A percentile compares a stretch with the other conserved stretches of the same genome.
phyloP scores from a whole-genome alignment of 495 filamentous ascomycete genomes.

The Penicillium bialowiezense region DNA sequence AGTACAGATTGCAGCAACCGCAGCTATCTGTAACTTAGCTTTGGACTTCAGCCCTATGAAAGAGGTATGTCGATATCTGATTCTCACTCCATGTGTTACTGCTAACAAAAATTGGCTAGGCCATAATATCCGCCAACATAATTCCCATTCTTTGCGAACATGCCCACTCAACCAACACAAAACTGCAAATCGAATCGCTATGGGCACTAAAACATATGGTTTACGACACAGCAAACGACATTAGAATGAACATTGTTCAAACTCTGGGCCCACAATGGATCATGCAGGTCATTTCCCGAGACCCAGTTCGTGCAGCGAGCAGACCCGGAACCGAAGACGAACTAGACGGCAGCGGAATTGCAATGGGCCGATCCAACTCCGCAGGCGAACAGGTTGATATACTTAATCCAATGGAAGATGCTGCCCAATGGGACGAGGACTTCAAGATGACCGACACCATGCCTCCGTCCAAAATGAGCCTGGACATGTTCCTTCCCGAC shows the following conservation, averaged over 20 bases:
- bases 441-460: constrained; percentile 57
- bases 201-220: constrained; percentile 94
- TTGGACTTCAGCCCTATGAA: constrained; percentile 88
- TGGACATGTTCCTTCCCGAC: constrained; percentile 42
- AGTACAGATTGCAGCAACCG: constrained; percentile 81
- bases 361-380: constrained; percentile 63
- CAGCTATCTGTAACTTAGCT: constrained; percentile 77
- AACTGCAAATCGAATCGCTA: constrained; percentile 73
- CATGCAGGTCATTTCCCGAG: constrained; percentile 63
- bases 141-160: constrained; percentile 78
- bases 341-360: constrained; percentile 33
- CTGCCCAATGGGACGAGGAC: constrained; percentile 63
- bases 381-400: constrained; percentile 64
- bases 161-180: constrained; percentile 70
- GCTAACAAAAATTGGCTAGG: constrained; percentile 47
- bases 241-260: constrained; percentile 73
- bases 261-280: constrained; percentile 78
- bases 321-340: constrained; percentile 39
- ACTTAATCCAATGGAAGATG: constrained; percentile 56
- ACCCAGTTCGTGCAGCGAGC: constrained; percentile 31
- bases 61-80: constrained; percentile 52
- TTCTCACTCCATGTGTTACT: not conserved
- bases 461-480: constrained; percentile 40
- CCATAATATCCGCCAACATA: constrained; percentile 71
- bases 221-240: constrained; percentile 58